These are phyloP conservation scores for Amaranthus palmeri DNA, from an alignment of 148 eudicot species.

Conservation along the genomic window DNA sequence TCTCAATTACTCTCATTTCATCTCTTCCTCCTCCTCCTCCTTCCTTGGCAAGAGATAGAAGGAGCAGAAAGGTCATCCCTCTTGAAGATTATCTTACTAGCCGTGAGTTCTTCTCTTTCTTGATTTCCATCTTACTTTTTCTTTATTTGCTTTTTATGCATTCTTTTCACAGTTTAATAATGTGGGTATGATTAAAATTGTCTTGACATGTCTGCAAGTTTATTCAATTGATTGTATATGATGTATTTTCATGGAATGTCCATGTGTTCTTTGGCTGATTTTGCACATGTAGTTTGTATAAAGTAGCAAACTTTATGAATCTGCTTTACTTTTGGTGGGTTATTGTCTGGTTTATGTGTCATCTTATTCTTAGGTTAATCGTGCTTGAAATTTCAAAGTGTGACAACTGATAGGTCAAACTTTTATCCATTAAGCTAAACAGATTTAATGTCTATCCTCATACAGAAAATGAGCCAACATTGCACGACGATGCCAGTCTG, in stretches of 20 bases:
- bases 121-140: not conserved
- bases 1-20: slow-evolving; percentile 35
- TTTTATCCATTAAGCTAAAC: slow-evolving; percentile 1
- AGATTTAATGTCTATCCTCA: not conserved
- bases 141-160: not conserved
- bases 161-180: not conserved
- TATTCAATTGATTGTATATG: slow-evolving; percentile 1
- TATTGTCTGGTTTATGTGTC: not conserved
- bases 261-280: not conserved
- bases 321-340: slow-evolving; percentile 6
- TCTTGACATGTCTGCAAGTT: not conserved
- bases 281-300: not conserved
- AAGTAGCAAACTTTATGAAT: slow-evolving; percentile 7
- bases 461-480: slow-evolving; percentile 67
- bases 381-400: not conserved
- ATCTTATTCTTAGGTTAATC: not conserved
- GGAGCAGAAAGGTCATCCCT: slow-evolving; percentile 54
- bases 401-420: not conserved
- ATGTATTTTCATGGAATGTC: not conserved
- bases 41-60: slow-evolving; percentile 70
- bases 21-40: slow-evolving; percentile 24
- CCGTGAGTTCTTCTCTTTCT: slow-evolving; percentile 34
- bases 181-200: slow-evolving; percentile 15
- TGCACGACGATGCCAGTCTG: slow-evolving; percentile 65
- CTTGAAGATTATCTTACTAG: slow-evolving; percentile 69